Conservation (phyloP, 1,139 yeast species). For the Suhomyces bolitotheri region DNA sequence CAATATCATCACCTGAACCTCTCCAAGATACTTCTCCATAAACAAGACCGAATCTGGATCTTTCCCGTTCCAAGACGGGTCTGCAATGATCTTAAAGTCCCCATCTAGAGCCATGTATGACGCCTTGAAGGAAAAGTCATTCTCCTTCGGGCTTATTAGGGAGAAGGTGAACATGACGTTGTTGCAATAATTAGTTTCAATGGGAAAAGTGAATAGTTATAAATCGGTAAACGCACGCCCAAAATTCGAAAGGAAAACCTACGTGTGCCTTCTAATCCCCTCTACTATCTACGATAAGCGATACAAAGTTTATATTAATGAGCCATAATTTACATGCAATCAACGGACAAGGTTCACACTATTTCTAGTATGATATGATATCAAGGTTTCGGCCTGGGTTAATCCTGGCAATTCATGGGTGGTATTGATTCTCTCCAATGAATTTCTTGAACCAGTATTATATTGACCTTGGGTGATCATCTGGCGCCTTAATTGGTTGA, state of each 20-base stretch:
- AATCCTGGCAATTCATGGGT: constrained; percentile 54
- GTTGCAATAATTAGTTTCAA: too few species aligned
- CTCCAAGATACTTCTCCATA: constrained; percentile 47
- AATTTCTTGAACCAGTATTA: constrained; percentile 29
- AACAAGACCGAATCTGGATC: constrained; percentile 38
- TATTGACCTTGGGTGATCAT: constrained; percentile 46
- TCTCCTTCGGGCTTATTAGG: constrained; percentile 34
- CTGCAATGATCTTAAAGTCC: constrained; percentile 57
- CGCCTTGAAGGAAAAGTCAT: constrained; percentile 40
- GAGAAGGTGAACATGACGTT: constrained; percentile 43
- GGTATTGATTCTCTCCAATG: constrained; percentile 44
- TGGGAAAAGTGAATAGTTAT: too few species aligned
- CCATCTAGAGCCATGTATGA: constrained; percentile 46
- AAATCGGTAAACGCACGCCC: too few species aligned
- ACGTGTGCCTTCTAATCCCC: too few species aligned
- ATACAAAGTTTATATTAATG: too few species aligned
- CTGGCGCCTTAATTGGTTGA: constrained; percentile 40
- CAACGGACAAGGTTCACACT: constrained; percentile 27
- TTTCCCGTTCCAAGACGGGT: constrained; percentile 71
- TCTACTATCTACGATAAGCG: too few species aligned
- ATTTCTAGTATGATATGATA: constrained; percentile 46
- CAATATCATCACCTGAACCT: constrained; percentile 66
- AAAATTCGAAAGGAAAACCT: too few species aligned
- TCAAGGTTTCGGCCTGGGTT: constrained; percentile 50
- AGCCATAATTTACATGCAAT: constrained; percentile 4